phyloP scores from a whole-genome alignment of 2,329 filamentous ascomycete species.

The Aspergillus hortae region DNA sequence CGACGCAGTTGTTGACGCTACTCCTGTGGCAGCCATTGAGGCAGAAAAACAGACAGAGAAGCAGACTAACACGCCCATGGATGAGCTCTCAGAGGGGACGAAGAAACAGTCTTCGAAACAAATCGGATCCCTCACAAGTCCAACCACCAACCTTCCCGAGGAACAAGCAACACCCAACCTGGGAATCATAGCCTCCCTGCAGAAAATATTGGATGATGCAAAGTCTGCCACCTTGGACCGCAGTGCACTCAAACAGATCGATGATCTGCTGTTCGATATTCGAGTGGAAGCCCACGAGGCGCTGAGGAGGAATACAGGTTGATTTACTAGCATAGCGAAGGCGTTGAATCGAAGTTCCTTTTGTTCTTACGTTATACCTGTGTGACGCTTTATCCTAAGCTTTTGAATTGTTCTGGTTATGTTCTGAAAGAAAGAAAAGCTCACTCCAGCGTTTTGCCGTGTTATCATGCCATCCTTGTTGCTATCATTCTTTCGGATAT shows the following conservation, averaged over 20 bases:
- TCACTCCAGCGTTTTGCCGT: not conserved
- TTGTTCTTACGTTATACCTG: not conserved
- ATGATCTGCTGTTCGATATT: slow-evolving; percentile 76
- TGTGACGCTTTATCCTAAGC: not conserved
- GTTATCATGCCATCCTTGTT: not conserved
- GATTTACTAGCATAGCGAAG: slow-evolving; percentile 33
- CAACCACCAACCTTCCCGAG: not conserved
- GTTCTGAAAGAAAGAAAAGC: not conserved
- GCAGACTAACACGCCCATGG: not conserved
- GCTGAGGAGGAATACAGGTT: slow-evolving; percentile 48
- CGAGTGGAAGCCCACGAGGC: slow-evolving; percentile 71
- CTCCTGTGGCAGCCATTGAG: not conserved
- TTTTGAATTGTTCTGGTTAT: not conserved
- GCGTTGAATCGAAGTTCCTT: slow-evolving; percentile 21
- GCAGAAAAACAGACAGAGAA: not conserved
- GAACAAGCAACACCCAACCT: slow-evolving; percentile 11
- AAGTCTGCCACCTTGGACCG: slow-evolving; percentile 58
- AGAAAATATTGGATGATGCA: slow-evolving; percentile 57
- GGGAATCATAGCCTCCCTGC: slow-evolving; percentile 53
- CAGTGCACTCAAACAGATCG: slow-evolving; percentile 66
- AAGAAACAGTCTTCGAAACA: not conserved
- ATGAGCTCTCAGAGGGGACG: not conserved
- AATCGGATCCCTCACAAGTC: not conserved
- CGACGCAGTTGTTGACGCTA: not conserved
- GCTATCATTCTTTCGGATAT: not conserved